These are phyloP conservation scores for Ceriops zippeliana DNA, from an alignment of 345 rosid genomes.

Conservation along the genomic window DNA sequence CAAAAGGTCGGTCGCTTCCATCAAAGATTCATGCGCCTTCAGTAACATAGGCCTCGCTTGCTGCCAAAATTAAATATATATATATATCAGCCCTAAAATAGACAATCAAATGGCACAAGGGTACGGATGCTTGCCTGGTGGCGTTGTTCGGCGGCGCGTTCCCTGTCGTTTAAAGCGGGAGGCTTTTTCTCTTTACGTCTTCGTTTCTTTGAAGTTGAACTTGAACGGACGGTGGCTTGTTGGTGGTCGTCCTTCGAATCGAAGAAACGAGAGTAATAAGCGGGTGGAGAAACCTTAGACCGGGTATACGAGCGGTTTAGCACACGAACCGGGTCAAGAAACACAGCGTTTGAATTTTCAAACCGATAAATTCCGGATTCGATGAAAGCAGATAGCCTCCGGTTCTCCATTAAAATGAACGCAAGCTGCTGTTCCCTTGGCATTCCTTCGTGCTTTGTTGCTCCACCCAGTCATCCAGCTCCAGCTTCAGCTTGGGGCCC, in stretches of 20 bases:
- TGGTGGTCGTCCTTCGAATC: constrained; percentile 20
- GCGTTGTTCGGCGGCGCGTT: constrained; percentile 57
- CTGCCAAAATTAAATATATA: constrained; percentile 23
- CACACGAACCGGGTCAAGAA: constrained; percentile 68
- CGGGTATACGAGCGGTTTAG: constrained; percentile 55
- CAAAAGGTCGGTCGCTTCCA: constrained; percentile 43
- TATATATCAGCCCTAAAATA: not conserved
- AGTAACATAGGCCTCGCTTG: constrained; percentile 45
- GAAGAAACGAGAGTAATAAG: constrained; percentile 78
- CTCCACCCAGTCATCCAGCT: too few species aligned
- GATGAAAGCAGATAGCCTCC: constrained; percentile 30
- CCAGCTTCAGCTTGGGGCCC: too few species aligned
- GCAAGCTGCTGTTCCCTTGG: too few species aligned
- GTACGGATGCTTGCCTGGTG: constrained; percentile 46
- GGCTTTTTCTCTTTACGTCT: constrained; percentile 47
- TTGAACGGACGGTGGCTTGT: constrained; percentile 19
- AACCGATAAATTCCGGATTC: constrained; percentile 55
- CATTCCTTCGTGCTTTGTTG: too few species aligned
- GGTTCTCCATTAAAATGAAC: constrained; percentile 27
- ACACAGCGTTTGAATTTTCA: constrained; percentile 36
- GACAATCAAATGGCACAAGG: not conserved
- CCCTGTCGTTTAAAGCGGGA: constrained; percentile 49
- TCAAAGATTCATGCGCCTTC: constrained; percentile 48
- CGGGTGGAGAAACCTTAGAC: constrained; percentile 55
- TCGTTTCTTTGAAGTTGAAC: constrained; percentile 43